Percentiles rank a stretch among this genome's conserved stretches.
Evolutionary conservation across 2,329 filamentous ascomycete species (phyloP).

Genomic region (Byssothecium circinans): DNA sequence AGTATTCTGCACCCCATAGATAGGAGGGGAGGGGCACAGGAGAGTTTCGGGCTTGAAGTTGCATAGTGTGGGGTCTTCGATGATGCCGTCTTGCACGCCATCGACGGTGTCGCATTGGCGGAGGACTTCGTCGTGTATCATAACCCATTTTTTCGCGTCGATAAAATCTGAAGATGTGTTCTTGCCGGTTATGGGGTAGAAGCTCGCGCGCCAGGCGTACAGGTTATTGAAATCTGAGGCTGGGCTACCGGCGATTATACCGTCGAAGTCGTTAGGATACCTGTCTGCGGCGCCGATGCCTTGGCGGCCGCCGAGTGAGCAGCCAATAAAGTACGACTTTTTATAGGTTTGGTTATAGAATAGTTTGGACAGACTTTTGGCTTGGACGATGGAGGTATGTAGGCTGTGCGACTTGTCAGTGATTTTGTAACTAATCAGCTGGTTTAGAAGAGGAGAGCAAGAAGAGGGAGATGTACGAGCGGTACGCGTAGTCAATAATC

Average conservation of each 20-base stretch:
- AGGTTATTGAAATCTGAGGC: constrained; percentile 35
- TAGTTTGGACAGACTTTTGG: constrained; percentile 40
- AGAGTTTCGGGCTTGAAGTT: constrained; percentile 44
- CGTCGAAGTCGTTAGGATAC: constrained; percentile 40
- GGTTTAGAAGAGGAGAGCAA: too few species aligned
- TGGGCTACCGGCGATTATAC: constrained; percentile 37
- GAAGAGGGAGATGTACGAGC: constrained; percentile 27
- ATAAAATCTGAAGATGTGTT: constrained; percentile 27
- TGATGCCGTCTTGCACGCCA: constrained; percentile 51
- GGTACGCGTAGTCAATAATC: constrained; percentile 53
- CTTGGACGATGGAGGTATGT: constrained; percentile 44
- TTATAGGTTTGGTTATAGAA: constrained; percentile 42
- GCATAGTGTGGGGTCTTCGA: constrained; percentile 47
- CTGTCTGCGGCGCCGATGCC: constrained; percentile 29
- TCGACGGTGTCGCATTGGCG: constrained; percentile 55
- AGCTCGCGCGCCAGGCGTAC: constrained; percentile 31
- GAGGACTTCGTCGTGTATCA: constrained; percentile 49
- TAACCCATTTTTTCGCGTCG: constrained; percentile 21
- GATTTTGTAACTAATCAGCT: neutral
- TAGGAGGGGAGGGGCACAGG: constrained; percentile 27
- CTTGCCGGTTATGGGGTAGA: constrained; percentile 32
- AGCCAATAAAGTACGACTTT: constrained; percentile 45
- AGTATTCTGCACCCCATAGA: constrained; percentile 15
- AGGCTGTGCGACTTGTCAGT: constrained; percentile 13
- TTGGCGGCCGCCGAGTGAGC: constrained; percentile 40